phyloP scores from a whole-genome alignment of 169 alveolate species.

The Plasmodium ovale region DNA sequence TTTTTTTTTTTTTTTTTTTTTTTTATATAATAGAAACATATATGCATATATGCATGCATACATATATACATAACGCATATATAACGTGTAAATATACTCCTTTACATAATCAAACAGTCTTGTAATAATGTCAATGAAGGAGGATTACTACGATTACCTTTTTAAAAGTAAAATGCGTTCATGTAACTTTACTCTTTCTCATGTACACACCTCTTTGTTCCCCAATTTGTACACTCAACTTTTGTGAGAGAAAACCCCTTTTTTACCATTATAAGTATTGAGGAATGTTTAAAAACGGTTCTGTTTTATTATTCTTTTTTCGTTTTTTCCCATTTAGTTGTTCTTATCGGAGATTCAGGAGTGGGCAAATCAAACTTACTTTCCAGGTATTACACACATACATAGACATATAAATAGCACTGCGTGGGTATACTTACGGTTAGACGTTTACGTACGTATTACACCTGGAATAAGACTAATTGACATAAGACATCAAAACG shows the following conservation, averaged over 20 bases:
- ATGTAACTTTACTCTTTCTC: neutral
- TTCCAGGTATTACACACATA: constrained; percentile 82
- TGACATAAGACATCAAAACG: no score
- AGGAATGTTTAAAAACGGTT: neutral
- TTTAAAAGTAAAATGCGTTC: constrained; percentile 80
- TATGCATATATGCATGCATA: no score
- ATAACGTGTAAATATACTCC: constrained; percentile 8
- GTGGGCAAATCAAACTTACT: constrained; percentile 97
- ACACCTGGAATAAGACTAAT: no score
- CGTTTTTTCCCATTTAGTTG: constrained; percentile 74
- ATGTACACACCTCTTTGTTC: neutral
- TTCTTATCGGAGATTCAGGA: constrained; percentile 95
- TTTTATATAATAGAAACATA: neutral
- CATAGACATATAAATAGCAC: no score
- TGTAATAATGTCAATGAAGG: constrained; percentile 79
- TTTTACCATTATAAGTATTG: neutral
- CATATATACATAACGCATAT: neutral
- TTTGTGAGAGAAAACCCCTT: neutral
- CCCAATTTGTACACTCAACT: neutral
- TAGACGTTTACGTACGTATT: no score
- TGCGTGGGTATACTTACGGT: no score
- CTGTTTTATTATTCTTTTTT: constrained; percentile 10
- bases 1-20: constrained; percentile 26
- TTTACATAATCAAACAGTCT: constrained; percentile 4
- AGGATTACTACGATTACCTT: constrained; percentile 86